These are phyloP conservation scores for Epichloe bromicola DNA, from an alignment of 2,329 filamentous ascomycete genomes.

Conservation along the genomic window DNA sequence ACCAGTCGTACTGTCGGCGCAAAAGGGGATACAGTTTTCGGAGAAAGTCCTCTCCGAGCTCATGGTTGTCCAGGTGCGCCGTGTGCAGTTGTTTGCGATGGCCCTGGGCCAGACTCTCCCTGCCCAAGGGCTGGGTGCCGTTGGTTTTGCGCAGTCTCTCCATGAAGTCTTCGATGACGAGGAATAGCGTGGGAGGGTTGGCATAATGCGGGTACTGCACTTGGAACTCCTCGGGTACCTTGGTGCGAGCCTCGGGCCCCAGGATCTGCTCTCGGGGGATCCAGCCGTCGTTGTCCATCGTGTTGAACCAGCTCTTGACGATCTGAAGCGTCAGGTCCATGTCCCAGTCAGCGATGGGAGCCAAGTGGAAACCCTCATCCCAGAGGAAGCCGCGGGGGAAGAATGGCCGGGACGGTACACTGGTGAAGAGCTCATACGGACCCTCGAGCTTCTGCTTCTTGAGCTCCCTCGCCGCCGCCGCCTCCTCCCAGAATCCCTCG, in stretches of 20 bases:
- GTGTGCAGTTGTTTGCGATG: slow-evolving; percentile 38
- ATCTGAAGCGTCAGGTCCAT: slow-evolving; percentile 78
- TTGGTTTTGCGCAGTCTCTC: slow-evolving; percentile 55
- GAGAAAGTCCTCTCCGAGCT: slow-evolving; percentile 58
- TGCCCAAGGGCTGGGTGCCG: slow-evolving; percentile 29
- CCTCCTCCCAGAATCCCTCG: slow-evolving; percentile 90
- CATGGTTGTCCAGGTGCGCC: slow-evolving; percentile 53
- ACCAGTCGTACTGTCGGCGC: slow-evolving; percentile 87
- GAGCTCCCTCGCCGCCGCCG: slow-evolving; percentile 62
- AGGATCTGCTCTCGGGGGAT: slow-evolving; percentile 95
- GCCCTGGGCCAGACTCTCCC: slow-evolving; percentile 27
- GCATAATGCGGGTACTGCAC: slow-evolving; percentile 95
- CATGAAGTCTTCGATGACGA: slow-evolving; percentile 74
- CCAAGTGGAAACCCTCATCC: slow-evolving; percentile 94
- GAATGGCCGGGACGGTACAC: slow-evolving; percentile 84
- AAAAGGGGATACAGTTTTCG: slow-evolving; percentile 72
- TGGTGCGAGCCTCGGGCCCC: slow-evolving; percentile 80
- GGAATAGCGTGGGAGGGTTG: slow-evolving; percentile 89
- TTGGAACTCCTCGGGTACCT: slow-evolving; percentile 87
- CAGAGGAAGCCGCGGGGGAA: slow-evolving; percentile 94
- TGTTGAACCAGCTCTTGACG: slow-evolving; percentile 86
- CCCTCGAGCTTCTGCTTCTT: slow-evolving; percentile 60
- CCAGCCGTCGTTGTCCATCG: slow-evolving; percentile 97
- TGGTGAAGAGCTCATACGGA: slow-evolving; percentile 80
- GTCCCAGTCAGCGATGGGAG: slow-evolving; percentile 90